These are phyloP conservation scores for Epichloe hybrida DNA, from an alignment of 2,329 filamentous ascomycete species.

Conservation along the genomic window DNA sequence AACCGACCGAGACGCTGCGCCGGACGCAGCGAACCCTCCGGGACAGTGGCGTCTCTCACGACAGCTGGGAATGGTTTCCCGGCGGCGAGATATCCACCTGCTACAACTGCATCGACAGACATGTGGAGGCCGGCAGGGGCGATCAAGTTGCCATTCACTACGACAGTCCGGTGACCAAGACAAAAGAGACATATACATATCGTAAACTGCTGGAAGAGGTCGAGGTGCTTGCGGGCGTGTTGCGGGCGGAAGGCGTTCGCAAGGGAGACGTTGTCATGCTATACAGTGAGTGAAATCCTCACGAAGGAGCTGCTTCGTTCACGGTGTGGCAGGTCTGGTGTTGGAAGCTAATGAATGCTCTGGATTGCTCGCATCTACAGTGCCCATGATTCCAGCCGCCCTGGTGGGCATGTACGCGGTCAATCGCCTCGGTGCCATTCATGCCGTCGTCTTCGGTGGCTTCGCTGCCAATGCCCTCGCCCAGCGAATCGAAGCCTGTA, in stretches of 20 bases:
- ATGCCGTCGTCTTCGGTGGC: constrained; percentile 86
- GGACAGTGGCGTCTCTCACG: constrained; percentile 48
- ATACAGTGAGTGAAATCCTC: constrained; percentile 50
- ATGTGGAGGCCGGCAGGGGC: constrained; percentile 70
- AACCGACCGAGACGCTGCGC: constrained; percentile 49
- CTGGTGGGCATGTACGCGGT: constrained; percentile 77
- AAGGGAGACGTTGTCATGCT: constrained; percentile 80
- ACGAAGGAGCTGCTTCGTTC: background rate
- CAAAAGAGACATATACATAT: constrained; percentile 64
- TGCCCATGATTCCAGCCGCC: constrained; percentile 91
- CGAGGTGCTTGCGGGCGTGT: constrained; percentile 64
- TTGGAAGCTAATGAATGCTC: background rate
- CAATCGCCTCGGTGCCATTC: constrained; percentile 70
- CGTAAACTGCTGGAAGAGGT: constrained; percentile 63
- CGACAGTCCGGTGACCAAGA: constrained; percentile 71
- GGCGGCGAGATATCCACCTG: constrained; percentile 81
- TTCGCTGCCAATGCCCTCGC: constrained; percentile 73
- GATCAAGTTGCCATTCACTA: constrained; percentile 65
- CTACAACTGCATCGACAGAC: constrained; percentile 83
- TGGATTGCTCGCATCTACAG: constrained; percentile 24
- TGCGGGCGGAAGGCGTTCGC: constrained; percentile 68
- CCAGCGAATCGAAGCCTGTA: constrained; percentile 75
- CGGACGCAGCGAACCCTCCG: constrained; percentile 49
- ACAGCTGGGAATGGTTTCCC: constrained; percentile 82
- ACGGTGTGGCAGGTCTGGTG: constrained; percentile 2